phyloP scores from a whole-genome alignment of 352 stramenopile species.

The Phytopythium vexans region DNA sequence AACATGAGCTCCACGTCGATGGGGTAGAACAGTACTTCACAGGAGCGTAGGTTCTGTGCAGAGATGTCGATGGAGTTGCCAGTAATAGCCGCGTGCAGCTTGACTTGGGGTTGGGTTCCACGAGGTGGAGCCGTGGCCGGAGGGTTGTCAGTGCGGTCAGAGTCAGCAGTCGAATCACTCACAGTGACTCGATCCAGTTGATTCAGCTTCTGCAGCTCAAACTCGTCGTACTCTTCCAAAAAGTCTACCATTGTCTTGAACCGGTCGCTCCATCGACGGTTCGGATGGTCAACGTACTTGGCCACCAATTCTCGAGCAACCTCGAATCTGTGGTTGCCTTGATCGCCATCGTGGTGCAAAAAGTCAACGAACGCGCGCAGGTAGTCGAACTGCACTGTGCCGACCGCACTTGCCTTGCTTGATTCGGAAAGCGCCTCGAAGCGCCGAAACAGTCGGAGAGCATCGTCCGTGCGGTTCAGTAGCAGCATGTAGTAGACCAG shows the following conservation, averaged over 20 bases:
- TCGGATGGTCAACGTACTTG: conserved; percentile 32
- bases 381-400: conserved; percentile 58
- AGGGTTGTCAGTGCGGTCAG: neutral
- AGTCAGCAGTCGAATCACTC: conserved; percentile 5
- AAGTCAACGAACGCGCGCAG: too few species aligned
- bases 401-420: too few species aligned
- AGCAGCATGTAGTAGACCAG: conserved; percentile 48
- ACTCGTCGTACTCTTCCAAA: conserved; percentile 43
- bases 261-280: conserved; percentile 41
- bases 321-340: conserved; percentile 19
- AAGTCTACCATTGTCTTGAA: conserved; percentile 40
- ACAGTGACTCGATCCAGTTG: conserved; percentile 15
- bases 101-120: too few species aligned
- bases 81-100: too few species aligned
- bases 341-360: conserved; percentile 18
- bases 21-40: too few species aligned
- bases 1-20: too few species aligned
- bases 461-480: conserved; percentile 35
- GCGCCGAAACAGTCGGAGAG: conserved; percentile 27
- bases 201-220: conserved; percentile 14
- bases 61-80: too few species aligned
- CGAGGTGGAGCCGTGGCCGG: too few species aligned
- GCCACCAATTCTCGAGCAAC: conserved; percentile 30
- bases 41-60: too few species aligned
- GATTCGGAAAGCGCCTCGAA: too few species aligned